phyloP scores from a whole-genome alignment of 1,139 yeast genomes.

The Yamadazyma sp. region DNA sequence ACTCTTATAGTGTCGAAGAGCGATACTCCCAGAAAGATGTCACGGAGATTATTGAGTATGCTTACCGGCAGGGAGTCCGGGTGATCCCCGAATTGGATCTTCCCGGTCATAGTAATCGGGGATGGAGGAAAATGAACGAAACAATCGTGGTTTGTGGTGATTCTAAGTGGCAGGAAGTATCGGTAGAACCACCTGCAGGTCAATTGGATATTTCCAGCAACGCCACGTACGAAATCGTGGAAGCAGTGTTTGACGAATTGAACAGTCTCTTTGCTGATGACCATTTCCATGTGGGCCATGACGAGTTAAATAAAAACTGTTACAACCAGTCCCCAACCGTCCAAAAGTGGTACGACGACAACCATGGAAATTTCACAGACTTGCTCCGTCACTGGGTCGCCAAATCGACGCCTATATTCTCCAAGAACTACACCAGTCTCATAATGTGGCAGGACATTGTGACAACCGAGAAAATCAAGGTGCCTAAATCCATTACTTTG shows the following conservation, averaged over 20 bases:
- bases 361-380: constrained; percentile 21
- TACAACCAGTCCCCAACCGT: constrained; percentile 28
- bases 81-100: constrained; percentile 49
- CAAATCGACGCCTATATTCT: constrained; percentile 35
- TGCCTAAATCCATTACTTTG: constrained; percentile 23
- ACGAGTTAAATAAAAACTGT: constrained; percentile 41
- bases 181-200: constrained; percentile 50
- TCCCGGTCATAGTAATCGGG: constrained; percentile 51
- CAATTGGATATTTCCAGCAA: constrained; percentile 42
- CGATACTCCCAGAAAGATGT: constrained; percentile 35
- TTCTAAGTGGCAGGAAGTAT: constrained; percentile 31
- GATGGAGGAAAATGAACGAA: constrained; percentile 40
- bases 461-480: constrained; percentile 26
- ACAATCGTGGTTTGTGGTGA: constrained; percentile 35
- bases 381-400: constrained; percentile 43
- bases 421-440: constrained; percentile 24
- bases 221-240: constrained; percentile 34
- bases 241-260: constrained; percentile 26
- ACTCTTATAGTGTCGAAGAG: constrained; percentile 41
- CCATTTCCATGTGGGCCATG: constrained; percentile 48
- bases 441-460: constrained; percentile 53
- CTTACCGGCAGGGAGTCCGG: constrained; percentile 40
- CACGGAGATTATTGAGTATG: constrained; percentile 32
- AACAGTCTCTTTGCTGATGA: constrained; percentile 34
- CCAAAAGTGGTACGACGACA: constrained; percentile 14